These are phyloP conservation scores for Naegleria fowleri DNA, from an alignment of 208 protist species.

Conservation along the genomic window DNA sequence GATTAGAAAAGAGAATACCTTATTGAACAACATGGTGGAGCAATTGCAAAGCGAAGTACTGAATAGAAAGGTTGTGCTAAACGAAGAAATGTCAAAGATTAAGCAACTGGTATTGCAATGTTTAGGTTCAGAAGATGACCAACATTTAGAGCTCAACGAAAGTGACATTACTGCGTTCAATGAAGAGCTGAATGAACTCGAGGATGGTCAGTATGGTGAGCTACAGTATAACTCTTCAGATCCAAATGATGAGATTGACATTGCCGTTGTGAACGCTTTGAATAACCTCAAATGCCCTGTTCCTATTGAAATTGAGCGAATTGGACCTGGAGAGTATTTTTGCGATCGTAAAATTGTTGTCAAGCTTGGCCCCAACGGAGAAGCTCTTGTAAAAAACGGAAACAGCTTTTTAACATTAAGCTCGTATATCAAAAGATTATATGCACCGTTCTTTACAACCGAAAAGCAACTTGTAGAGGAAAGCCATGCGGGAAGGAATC, in stretches of 20 bases:
- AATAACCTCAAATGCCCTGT: neutral
- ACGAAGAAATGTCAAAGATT: neutral
- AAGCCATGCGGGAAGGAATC: neutral
- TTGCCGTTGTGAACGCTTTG: neutral
- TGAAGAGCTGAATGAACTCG: neutral
- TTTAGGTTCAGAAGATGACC: neutral
- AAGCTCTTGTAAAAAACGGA: neutral
- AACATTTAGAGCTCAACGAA: neutral
- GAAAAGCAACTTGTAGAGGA: neutral
- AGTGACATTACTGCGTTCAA: neutral
- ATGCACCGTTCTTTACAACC: neutral
- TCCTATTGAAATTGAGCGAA: neutral
- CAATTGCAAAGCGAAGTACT: neutral
- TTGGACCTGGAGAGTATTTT: neutral
- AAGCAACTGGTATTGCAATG: neutral
- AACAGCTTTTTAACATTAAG: neutral
- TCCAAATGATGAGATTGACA: neutral
- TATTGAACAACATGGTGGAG: neutral
- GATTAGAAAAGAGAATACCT: neutral
- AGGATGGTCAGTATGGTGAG: neutral
- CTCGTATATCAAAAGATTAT: neutral
- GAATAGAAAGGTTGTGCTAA: neutral
- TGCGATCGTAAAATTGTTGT: neutral
- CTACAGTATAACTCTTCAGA: neutral
- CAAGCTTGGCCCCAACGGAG: neutral